Conservation (phyloP, 2,329 filamentous ascomycete genomes). For the Trichophyton equinum region DNA sequence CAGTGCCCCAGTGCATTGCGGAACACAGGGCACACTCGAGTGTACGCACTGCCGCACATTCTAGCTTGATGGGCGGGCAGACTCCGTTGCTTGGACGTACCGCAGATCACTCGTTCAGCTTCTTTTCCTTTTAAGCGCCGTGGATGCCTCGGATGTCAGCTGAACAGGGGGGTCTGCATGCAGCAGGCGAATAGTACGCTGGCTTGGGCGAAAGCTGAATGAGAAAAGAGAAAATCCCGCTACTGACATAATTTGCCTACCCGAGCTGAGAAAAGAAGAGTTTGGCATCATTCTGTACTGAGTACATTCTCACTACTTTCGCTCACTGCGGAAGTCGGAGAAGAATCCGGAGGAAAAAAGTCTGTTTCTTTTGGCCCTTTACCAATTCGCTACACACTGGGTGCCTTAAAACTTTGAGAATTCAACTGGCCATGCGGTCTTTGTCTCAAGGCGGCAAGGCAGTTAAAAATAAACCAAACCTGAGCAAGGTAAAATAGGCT, state of each 20-base stretch:
- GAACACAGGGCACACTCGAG: not conserved
- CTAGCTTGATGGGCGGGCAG: not conserved
- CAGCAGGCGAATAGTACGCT: not conserved
- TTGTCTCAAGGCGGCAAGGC: conserved; percentile 4
- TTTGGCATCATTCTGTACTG: not conserved
- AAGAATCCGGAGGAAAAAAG: not conserved
- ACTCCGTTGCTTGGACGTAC: not conserved
- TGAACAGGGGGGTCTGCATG: conserved; percentile 4
- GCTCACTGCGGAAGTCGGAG: not conserved
- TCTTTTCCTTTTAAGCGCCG: not conserved
- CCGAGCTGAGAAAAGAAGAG: not conserved
- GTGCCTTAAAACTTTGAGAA: not conserved
- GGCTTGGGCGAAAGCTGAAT: not conserved
- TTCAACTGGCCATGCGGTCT: not conserved
- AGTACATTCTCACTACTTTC: not conserved
- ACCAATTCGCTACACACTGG: conserved; percentile 13
- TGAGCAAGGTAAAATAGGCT: conserved; percentile 1
- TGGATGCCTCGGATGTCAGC: conserved; percentile 2
- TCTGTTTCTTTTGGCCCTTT: not conserved
- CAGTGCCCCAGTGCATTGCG: not conserved
- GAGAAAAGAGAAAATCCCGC: not conserved
- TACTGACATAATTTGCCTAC: not conserved
- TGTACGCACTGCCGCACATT: not conserved
- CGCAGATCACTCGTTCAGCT: conserved; percentile 1
- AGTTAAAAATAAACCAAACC: conserved; percentile 3